Base-by-base conservation (phyloP, 2,329 filamentous ascomycete species). In the Pseudocercospora vitis region DNA sequence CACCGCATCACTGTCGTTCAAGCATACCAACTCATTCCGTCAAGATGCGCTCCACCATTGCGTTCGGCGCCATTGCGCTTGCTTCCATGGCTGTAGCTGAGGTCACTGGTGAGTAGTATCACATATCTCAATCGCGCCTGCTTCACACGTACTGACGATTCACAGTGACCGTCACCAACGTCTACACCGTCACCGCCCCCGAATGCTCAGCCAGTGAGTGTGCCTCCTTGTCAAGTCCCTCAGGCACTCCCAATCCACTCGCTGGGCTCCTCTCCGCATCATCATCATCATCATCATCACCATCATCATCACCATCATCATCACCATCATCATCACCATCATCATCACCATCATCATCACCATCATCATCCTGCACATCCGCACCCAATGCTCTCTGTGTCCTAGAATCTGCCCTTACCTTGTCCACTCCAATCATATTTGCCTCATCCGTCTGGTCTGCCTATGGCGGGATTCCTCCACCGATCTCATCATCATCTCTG, bases 1-100 rank as follows among this genome's bases (percentile, higher is more conserved):
- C 24, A 35, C 48, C 53, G 23, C 55, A 58, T 52, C 50, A 44
- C 35, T 44, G 44, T 55, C 54, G 45, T 23, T 53, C 31, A 50
- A 40, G 44, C 49, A 50, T 19, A 23, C 16, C 40, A 33, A 55
- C 39, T 33, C 9, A 50, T 42, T 52, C 45, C 46, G 37, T 50
- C 63, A 64, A 55, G 23, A 66, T 66, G 63, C 61, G 58, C 58
- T 60, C 60, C 39, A 49, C 57, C 57, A 53, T 64, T 56, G 48
- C 56, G 33, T 19, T 62, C 55, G 58, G 63, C 57, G 56, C 59
- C 45, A 51, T 56, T 53, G 63, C 59, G 35, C 58, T 67, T 53
- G 54, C 64, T 53, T 42, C 57, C 44, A 29, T 61, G 47, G 60
- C 59, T 37, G 32, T 49, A 12, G 63, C 64, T 16, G 60, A 65